A percentile compares a stretch with the other conserved stretches of the same genome.
phyloP scores from a whole-genome alignment of 2,329 filamentous ascomycete genomes.

The Cyphellophora europaea region DNA sequence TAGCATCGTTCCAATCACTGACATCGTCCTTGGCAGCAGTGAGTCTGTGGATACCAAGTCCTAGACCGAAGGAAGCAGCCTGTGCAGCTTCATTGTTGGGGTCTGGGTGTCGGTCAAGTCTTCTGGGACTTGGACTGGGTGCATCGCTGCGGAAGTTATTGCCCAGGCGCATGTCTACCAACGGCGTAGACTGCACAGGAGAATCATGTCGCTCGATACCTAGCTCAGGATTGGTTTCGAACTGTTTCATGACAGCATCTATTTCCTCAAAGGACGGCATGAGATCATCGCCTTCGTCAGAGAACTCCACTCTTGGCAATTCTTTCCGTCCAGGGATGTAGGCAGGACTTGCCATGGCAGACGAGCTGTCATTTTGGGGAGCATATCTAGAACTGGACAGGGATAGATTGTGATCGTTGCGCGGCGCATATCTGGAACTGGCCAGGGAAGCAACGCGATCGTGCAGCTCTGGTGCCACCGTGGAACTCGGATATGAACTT shows the following conservation, averaged over 20 bases:
- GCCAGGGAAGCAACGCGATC: background rate
- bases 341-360: background rate
- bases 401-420: background rate
- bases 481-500: too few relatives aligned
- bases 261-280: constrained; percentile 53
- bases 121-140: constrained; percentile 62
- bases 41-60: constrained; percentile 52
- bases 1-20: constrained; percentile 87
- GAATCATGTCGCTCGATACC: constrained; percentile 57
- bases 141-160: constrained; percentile 57
- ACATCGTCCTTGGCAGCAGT: constrained; percentile 40
- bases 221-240: constrained; percentile 66
- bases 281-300: constrained; percentile 7
- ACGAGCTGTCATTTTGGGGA: background rate
- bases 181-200: constrained; percentile 37
- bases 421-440: background rate
- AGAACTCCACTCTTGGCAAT: constrained; percentile 1
- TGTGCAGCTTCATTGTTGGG: constrained; percentile 27
- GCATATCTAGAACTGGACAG: background rate
- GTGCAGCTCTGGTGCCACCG: too few relatives aligned
- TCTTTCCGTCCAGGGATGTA: constrained; percentile 2
- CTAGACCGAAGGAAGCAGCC: constrained; percentile 55
- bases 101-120: constrained; percentile 27
- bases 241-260: constrained; percentile 82
- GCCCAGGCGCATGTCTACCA: constrained; percentile 31